Evolutionary conservation across 768 basidiomycete species (phyloP), one percentile per base, ranked within the genome.

Genomic region (Boletus subcaerulescens): DNA sequence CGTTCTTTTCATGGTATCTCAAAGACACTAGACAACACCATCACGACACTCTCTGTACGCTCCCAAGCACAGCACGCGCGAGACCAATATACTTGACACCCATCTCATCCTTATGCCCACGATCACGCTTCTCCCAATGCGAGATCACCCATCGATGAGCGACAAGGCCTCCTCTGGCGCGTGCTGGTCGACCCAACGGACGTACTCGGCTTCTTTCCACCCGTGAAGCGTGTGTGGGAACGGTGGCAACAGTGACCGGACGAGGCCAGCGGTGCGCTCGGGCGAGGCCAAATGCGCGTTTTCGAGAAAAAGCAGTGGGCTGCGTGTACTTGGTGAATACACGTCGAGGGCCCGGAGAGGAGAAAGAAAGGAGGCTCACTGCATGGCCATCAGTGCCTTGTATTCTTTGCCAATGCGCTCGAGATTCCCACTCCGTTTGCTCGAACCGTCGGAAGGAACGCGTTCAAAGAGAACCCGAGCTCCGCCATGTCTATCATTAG

Each of bases 151-250:
- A 50, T 95, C 90, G 13, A 99, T 74, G 44, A 99, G 78, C 14
- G 82, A 82, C 80, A 84, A 83, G 8, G 88, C 82, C 67, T 98
- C 97, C 56, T 79, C 80, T 55, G 87, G 83, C 3, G 84, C 76
- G 64, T 98, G 97, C 67, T 97, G 94, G 56, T 92, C 89, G 13
- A 98, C 79, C 94, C 95, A 99, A 42, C 91, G 83, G 46, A 97
- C 91, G 70, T 99, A 99, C 74, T 98, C 97, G 4, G 88, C 81
- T 67, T 98, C 93, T 54, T 91, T 88, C 97, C 97, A 98, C 0
- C 89, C 89, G 65, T 98, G 93, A 52, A 93, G 70, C 46, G 82
- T 80, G 68, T 99, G 93, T 13, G 96, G 96, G 38, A 99, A n/a
- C n/a, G n/a, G 78, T 8, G 89, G 82, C 50, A 92, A 78, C 0